Evolutionary conservation across 441 rosid genomes (phyloP).

Genomic region (Geranium incanum): DNA sequence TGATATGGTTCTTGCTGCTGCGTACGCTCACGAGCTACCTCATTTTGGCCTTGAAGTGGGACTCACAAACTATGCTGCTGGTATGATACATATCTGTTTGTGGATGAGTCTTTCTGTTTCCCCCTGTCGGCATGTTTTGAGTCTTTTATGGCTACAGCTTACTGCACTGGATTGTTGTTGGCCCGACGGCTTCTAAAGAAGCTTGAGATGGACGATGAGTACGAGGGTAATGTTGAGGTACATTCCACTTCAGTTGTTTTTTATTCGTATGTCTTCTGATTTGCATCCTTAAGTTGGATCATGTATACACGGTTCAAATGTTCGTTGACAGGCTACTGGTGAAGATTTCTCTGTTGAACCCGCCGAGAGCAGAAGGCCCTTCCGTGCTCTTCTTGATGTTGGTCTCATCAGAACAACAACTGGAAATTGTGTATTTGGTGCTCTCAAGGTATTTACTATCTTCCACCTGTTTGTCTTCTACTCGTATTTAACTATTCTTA

Average conservation of each 20-base stretch:
- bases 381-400: slow-evolving; percentile 23
- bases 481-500: background rate
- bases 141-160: background rate
- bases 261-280: background rate
- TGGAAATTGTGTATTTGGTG: slow-evolving; percentile 20
- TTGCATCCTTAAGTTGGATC: background rate
- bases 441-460: slow-evolving; percentile 9
- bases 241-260: background rate
- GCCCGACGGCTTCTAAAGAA: background rate
- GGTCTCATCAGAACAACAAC: slow-evolving; percentile 21
- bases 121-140: background rate
- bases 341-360: slow-evolving; percentile 3
- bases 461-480: too few species aligned
- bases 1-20: background rate
- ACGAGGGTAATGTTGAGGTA: slow-evolving; percentile 1
- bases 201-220: background rate
- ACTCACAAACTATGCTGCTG: background rate
- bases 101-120: background rate
- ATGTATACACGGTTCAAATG: background rate
- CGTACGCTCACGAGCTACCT: background rate
- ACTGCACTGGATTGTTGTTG: background rate
- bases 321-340: background rate
- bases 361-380: background rate
- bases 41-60: background rate
- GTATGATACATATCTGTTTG: background rate